Base-by-base conservation (phyloP, 2,329 filamentous ascomycete species). In the Pseudohalonectria lignicola region DNA sequence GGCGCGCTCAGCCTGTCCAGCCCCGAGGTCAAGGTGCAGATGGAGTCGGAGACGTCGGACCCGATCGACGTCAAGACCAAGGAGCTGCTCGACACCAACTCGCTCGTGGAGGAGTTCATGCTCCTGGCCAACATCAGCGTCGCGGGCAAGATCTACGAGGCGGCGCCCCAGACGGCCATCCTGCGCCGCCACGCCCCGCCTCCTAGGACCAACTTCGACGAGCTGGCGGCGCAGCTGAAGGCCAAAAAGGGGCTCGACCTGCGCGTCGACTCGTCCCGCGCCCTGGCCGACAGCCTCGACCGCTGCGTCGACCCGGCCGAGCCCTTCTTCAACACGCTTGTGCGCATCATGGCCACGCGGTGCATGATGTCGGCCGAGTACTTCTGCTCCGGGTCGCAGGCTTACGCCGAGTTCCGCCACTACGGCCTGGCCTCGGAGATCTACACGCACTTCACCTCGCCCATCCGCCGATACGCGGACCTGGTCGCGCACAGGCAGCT, bases 331-430 rank as follows among this genome's bases (percentile, higher is more conserved):
- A 98, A 98, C 71, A 98, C 90, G 2, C 77, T 98, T 18, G 82
- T 98, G 49, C 86, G 92, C 55, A 94, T 98, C 62, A 84, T 98
- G 67, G 92, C 92, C 9, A 98, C 92, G 8, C 82, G 92, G 17
- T 98, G 92, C 73, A 98, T 98, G 92, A 94, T 94, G 71, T 92
- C 86, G 39, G 92, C 92, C 44, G 92, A 98, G 62, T 98, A 98
- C 64, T 98, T 98, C 63, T 92, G 85, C 63, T 85, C 90, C 0
- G 92, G 92, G 43, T 88, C 87, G 6, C 87, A 95, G 57, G 78
- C 88, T 0, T 90, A 92, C 57, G 82, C 86, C 1, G 92, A 96
- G 56, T 98, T 94, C 71, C 78, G 86, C 37, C 93, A 98, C 64
- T 98, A 98, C 60, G 92, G 92, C 48, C 79, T 98, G 26, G 93